Conservation (phyloP, 2,329 filamentous ascomycete species). For the Ceratocystis colombiana region DNA sequence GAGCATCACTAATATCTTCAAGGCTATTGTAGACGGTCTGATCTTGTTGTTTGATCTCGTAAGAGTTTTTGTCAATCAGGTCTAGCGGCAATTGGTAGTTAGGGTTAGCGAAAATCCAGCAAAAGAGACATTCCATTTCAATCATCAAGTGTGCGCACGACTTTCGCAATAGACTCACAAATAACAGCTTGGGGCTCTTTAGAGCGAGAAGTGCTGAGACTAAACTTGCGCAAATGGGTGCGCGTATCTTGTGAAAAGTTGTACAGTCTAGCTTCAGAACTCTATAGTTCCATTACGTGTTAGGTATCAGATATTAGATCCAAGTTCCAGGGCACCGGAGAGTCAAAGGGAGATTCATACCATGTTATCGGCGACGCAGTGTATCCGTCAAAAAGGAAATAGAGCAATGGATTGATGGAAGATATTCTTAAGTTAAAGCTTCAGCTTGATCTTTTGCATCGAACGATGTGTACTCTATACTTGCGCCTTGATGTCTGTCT, state of each 20-base stretch:
- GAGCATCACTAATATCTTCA: constrained; percentile 71
- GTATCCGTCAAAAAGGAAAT: neutral
- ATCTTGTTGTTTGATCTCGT: constrained; percentile 79
- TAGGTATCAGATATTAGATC: constrained; percentile 7
- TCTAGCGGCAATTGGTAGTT: constrained; percentile 44
- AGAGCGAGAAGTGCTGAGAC: constrained; percentile 76
- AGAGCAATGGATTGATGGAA: neutral
- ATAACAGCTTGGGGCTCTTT: constrained; percentile 85
- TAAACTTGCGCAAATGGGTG: constrained; percentile 86
- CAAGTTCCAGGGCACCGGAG: neutral
- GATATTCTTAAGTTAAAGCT: neutral
- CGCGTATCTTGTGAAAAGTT: constrained; percentile 86
- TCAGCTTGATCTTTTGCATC: neutral
- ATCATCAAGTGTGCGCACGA: neutral
- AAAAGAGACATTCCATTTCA: neutral
- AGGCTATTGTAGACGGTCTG: constrained; percentile 69
- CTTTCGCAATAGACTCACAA: constrained; percentile 51
- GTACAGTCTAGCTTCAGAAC: constrained; percentile 82
- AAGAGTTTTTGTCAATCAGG: constrained; percentile 77
- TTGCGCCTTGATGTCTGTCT: neutral
- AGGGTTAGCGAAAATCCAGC: constrained; percentile 11
- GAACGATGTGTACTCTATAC: neutral
- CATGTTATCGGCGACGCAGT: neutral
- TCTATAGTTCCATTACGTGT: constrained; percentile 30
- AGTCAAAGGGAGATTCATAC: neutral